Base-by-base conservation (phyloP, 2,329 filamentous ascomycete genomes). In the Sordariomycetes sp. region DNA sequence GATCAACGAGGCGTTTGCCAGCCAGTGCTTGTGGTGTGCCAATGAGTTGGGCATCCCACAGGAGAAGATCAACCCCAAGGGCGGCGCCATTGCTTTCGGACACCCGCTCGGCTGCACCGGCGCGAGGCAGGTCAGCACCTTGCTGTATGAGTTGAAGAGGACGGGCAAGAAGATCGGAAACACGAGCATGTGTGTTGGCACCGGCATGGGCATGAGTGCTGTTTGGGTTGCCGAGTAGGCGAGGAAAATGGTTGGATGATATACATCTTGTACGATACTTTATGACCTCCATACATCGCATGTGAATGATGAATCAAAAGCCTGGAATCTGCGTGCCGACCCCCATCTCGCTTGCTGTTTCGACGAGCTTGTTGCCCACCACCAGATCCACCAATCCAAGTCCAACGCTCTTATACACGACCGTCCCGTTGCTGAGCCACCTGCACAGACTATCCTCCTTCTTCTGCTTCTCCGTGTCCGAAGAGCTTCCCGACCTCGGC, bases 1-100 rank as follows among this genome's bases (percentile, higher is more conserved):
- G 75, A 95, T 98, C 72, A 98, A 98, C 69, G 92, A 98, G 74
- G 92, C 92, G 2, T 98, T 98, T 59, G 92, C 92, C 21, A 85
- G 78, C 43, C 90, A 96, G 72, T 94, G 86, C 61, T 61, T 96
- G 45, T 96, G 84, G 83, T 95, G 87, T 60, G 77, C 85, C 42
- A 85, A 92, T 51, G 80, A 95, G 68, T 75, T 98, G 16, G 82
- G 81, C 29, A 64, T 98, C 19, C 83, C 86, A 34, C 55, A 70
- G 40, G 80, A 85, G 45, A 96, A 95, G 75, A 79, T 98, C 54
- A 96, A 96, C 68, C 90, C 90, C 49, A 94, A 95, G 73, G 92
- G 90, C 45, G 90, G 90, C 42, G 88, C 88, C 21, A 95, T 95
- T 58, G 90, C 90, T 9, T 94, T 95, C 55, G 87, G 92, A 9